A percentile compares a stretch with the other conserved stretches of the same genome.
Evolutionary conservation across 352 stramenopile genomes (phyloP).

Genomic region (Pythium pyrilobum): DNA sequence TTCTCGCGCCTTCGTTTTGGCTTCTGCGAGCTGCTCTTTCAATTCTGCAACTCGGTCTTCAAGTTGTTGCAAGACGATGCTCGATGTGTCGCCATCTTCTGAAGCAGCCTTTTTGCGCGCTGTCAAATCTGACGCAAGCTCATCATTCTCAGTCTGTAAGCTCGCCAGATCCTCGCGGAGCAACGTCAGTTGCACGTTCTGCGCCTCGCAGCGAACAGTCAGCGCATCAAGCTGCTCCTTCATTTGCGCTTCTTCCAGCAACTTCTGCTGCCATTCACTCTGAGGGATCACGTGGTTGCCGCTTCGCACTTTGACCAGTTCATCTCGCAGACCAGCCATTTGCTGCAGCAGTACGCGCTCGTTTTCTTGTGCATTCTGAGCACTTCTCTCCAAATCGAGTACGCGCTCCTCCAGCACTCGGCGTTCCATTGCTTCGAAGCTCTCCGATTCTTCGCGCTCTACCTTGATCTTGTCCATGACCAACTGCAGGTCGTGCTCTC

Average conservation of each 20-base stretch:
- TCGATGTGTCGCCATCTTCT: conserved; percentile 10
- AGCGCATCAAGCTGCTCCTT: conserved; percentile 27
- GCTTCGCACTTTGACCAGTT: conserved; percentile 22
- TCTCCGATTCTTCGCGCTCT: conserved; percentile 23
- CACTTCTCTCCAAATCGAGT: conserved; percentile 41
- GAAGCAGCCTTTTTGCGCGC: conserved; percentile 16
- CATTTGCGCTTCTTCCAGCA: conserved; percentile 19
- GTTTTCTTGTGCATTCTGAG: conserved; percentile 41
- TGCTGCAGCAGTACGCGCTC: conserved; percentile 11
- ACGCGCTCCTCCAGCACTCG: conserved; percentile 46
- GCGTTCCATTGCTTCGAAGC: conserved; percentile 45
- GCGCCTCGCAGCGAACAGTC: conserved; percentile 14
- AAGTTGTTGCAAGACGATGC: conserved; percentile 17
- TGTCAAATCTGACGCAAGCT: conserved; percentile 20
- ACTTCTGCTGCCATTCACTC: conserved; percentile 24
- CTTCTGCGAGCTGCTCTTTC: conserved; percentile 26
- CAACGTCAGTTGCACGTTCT: conserved; percentile 17
- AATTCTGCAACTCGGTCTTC: conserved; percentile 31
- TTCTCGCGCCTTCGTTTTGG: conserved; percentile 2
- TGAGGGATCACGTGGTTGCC: conserved; percentile 22
- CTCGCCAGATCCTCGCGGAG: conserved; percentile 14
- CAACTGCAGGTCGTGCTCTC: conserved; percentile 9
- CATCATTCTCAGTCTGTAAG: conserved; percentile 23
- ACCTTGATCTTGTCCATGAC: conserved; percentile 13
- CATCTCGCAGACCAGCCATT: conserved; percentile 23